These are phyloP conservation scores for Fusarium solani-melongenae DNA, from an alignment of 2,329 filamentous ascomycete genomes.

Conservation along the genomic window DNA sequence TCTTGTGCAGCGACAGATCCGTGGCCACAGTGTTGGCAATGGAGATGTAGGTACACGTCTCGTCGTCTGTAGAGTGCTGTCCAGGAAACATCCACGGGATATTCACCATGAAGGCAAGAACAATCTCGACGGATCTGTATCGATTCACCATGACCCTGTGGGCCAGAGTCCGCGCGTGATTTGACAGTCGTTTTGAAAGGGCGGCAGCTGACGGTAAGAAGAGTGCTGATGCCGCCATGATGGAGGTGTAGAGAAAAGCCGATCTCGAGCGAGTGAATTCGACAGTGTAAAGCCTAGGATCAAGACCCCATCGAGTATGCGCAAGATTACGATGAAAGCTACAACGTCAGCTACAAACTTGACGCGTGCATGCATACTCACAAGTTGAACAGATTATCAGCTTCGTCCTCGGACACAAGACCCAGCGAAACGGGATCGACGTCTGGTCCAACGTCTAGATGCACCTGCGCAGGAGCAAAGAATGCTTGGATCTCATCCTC, in stretches of 20 bases:
- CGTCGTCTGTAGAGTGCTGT: constrained; percentile 75
- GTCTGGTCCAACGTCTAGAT: constrained; percentile 71
- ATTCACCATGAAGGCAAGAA: constrained; percentile 80
- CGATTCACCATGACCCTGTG: constrained; percentile 70
- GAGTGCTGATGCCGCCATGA: constrained; percentile 74
- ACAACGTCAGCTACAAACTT: not conserved
- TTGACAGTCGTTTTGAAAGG: constrained; percentile 72
- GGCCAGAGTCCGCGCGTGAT: constrained; percentile 72
- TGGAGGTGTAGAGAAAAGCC: constrained; percentile 77
- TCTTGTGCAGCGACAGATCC: constrained; percentile 77
- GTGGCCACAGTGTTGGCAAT: constrained; percentile 76
- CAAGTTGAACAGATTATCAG: constrained; percentile 72
- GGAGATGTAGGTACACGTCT: constrained; percentile 77
- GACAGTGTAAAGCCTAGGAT: constrained; percentile 73
- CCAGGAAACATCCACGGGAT: constrained; percentile 80
- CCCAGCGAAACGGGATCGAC: constrained; percentile 77
- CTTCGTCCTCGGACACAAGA: constrained; percentile 73
- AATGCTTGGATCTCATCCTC: constrained; percentile 69
- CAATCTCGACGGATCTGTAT: constrained; percentile 77
- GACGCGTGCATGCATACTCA: constrained; percentile 50
- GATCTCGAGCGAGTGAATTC: constrained; percentile 75
- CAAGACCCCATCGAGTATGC: constrained; percentile 80
- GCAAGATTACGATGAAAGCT: constrained; percentile 77
- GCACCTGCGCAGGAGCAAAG: constrained; percentile 73
- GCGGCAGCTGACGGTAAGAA: constrained; percentile 73